Conservation (phyloP, 176 grass and related monocot genomes). For the Eragrostis nindensis region DNA sequence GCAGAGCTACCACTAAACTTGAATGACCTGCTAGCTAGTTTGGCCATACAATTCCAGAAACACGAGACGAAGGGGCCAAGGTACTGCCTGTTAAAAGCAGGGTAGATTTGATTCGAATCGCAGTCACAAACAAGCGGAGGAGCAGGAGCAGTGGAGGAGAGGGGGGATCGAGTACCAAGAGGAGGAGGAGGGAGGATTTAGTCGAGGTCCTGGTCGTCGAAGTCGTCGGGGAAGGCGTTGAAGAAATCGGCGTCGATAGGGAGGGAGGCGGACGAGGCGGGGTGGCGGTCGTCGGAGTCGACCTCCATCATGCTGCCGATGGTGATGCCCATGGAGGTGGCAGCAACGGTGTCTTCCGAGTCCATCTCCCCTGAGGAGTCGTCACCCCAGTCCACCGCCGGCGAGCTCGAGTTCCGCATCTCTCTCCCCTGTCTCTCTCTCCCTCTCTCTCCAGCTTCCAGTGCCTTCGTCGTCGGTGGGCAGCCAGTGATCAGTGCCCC, state of each 20-base stretch:
- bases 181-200: background rate
- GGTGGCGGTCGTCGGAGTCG: slow-evolving; percentile 51
- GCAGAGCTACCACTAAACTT: no score
- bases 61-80: background rate
- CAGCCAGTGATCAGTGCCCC: no score
- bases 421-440: background rate
- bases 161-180: background rate
- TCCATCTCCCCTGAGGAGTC: slow-evolving; percentile 57
- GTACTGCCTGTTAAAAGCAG: no score
- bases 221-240: slow-evolving; percentile 71
- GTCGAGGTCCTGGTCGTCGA: slow-evolving; percentile 63
- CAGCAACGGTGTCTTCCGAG: slow-evolving; percentile 21
- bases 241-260: slow-evolving; percentile 66
- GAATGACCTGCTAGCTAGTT: no score
- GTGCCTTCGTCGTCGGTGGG: no score
- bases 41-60: background rate
- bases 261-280: background rate
- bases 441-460: no score
- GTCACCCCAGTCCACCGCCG: slow-evolving; percentile 37
- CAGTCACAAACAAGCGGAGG: background rate
- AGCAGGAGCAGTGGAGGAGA: background rate
- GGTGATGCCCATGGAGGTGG: slow-evolving; percentile 8
- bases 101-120: no score
- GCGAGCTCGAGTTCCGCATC: slow-evolving; percentile 27
- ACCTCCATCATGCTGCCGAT: slow-evolving; percentile 63